Conservation (phyloP, 352 stramenopile genomes). For the Globisporangium nagaii region DNA sequence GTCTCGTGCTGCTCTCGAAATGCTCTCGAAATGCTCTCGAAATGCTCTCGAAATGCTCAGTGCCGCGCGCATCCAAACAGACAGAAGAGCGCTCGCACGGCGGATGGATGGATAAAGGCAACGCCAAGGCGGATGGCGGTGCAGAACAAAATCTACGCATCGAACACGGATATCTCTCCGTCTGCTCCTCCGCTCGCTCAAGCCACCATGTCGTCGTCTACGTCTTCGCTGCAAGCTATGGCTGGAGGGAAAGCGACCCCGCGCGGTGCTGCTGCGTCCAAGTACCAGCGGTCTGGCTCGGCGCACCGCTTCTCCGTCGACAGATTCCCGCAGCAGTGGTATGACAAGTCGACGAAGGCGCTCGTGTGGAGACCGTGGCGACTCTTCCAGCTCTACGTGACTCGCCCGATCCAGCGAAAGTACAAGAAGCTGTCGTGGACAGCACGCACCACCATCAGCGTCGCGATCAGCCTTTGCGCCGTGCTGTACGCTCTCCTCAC, state of each 20-base stretch:
- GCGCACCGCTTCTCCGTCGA: neutral
- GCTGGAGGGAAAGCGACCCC: neutral
- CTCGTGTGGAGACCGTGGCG: neutral
- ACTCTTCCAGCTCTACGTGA: constrained; percentile 12
- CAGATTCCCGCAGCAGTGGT: neutral
- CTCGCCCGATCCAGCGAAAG: constrained; percentile 20
- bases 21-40: neutral
- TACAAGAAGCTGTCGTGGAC: constrained; percentile 39
- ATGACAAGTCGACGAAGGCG: neutral
- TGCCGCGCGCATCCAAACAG: neutral
- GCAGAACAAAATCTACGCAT: constrained; percentile 11
- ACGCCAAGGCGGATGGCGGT: neutral
- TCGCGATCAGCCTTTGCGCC: constrained; percentile 16
- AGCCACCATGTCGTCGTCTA: neutral
- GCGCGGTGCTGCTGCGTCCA: neutral
- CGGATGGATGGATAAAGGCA: neutral
- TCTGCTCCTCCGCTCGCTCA: neutral
- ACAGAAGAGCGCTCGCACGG: neutral
- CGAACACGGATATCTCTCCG: neutral
- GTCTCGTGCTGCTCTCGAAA: neutral
- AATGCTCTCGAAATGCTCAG: neutral
- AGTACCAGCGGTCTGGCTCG: neutral
- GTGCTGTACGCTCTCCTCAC: constrained; percentile 51
- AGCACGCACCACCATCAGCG: constrained; percentile 29
- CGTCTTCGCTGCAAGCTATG: neutral